Evolutionary conservation across 2,329 filamentous ascomycete species (phyloP).

Genomic region (Nothomitra cinnamomea): DNA sequence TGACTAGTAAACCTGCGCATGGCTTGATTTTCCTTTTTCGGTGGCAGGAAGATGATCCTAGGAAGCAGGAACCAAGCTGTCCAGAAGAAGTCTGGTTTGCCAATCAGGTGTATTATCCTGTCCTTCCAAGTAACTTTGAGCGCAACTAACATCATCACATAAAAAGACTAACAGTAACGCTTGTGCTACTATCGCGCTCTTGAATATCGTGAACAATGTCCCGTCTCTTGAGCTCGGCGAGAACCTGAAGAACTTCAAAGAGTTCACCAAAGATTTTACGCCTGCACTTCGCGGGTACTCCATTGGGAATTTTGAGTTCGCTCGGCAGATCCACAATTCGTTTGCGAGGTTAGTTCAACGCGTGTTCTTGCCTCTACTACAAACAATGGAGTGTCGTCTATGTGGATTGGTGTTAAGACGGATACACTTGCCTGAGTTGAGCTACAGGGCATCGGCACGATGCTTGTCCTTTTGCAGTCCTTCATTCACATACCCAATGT

Average conservation of each 20-base stretch:
- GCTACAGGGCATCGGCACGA: neutral
- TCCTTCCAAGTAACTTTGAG: neutral
- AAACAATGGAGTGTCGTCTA: neutral
- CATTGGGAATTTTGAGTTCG: slow-evolving; percentile 56
- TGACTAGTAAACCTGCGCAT: slow-evolving; percentile 48
- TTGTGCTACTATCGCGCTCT: slow-evolving; percentile 79
- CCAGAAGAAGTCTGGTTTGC: slow-evolving; percentile 74
- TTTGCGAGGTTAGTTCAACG: slow-evolving; percentile 50
- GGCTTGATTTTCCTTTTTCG: slow-evolving; percentile 83
- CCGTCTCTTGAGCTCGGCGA: slow-evolving; percentile 48
- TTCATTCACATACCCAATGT: neutral
- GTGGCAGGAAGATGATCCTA: slow-evolving; percentile 41
- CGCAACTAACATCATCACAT: neutral
- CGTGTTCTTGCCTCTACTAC: neutral
- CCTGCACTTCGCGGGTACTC: slow-evolving; percentile 60
- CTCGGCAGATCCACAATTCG: slow-evolving; percentile 74
- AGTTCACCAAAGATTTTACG: slow-evolving; percentile 48
- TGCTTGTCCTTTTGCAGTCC: neutral
- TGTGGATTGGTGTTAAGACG: too few species aligned
- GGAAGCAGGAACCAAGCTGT: slow-evolving; percentile 34
- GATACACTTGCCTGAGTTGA: too few species aligned
- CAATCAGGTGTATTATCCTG: slow-evolving; percentile 51
- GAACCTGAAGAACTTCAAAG: slow-evolving; percentile 55
- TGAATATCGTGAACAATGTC: slow-evolving; percentile 88
- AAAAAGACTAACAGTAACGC: slow-evolving; percentile 59